Evolutionary conservation across 2,329 filamentous ascomycete genomes (phyloP), one percentile per base, ranked within the genome.

Genomic region (Trichoderma polysporum): DNA sequence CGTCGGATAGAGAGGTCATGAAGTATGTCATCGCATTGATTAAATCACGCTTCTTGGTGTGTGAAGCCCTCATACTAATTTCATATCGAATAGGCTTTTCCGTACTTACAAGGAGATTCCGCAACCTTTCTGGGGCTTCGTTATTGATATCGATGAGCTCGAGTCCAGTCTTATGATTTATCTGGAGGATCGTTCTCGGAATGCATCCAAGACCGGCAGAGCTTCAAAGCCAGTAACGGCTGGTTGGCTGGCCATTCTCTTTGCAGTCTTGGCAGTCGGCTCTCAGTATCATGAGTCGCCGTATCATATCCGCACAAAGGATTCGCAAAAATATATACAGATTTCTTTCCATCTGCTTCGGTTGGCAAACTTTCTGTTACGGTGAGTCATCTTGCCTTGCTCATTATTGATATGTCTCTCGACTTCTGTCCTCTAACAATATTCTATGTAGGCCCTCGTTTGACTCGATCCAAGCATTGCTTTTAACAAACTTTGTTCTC

Each of bases 101-200:
- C 84, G 86, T 52, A 86, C 87, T 2, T 90, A 90, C 78, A 89
- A 89, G 74, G 86, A 90, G 73, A 87, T 88, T 27, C 85, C 88
- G 1, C 88, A 90, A 57, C 86, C 86, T 1, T 90, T 90, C 70
- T 90, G 88, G 88, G 87, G 87, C 1, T 88, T 90, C 58, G 85
- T 90, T 19, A 84, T 89, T 66, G 87, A 90, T 70, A 86, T 90
- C 63, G 86, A 89, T 66, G 87, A 89, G 62, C 83, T 90, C 31
- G 88, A 90, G 71, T 84, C 86, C 4, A 86, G 84, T 68, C 79
- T 90, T 54, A 89, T 90, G 82, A 81, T 87, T 25, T 90, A 90
- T 69, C 79, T 90, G 1, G 88, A 90, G 70, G 87, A 90, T 66
- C 82, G 88, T 54, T 86, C 86, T 5, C 84, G 86, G 67, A 86